Evolutionary conservation across 345 rosid species (phyloP), one percentile per base, ranked within the genome.

Genomic region (Lagerstroemia speciosa): DNA sequence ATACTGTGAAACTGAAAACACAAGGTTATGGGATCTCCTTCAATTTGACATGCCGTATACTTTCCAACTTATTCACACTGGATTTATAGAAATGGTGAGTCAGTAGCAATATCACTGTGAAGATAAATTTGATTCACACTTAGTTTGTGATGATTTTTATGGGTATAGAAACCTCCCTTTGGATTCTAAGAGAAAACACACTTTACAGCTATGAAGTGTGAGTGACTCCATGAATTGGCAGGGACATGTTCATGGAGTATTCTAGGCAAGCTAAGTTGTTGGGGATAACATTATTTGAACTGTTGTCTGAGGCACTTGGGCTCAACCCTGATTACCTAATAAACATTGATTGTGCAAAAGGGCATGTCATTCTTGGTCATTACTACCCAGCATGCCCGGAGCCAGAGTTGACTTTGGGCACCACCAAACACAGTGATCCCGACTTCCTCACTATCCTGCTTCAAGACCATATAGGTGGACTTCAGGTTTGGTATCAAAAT

Each of bases 301-400:
- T 88, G 65, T 64, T 88, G 7, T 84, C 93, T 0, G 90, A 86
- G 78, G 93, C 87, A 27, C 73, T 86, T 15, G 89, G 90, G 5
- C 68, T 88, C 66, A 46, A 72, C 7, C 74, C 80, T 9, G 53
- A 72, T 40, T 72, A 88, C 76, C 82, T 88, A 22, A 67, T 68
- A 8, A 81, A 75, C n/a, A 78, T 83, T 43, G 84, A 71, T 22
- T 84, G 86, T 41, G 64, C 71, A 0, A 78, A 78, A 40, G 86
- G 89, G 16, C 70, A 77, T 11, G 11, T 15, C n/a, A 36, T 83
- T 68, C 66, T 88, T 19, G n/a, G 80, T 53, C 87, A 86, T 72
- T 86, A 88, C 70, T 86, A 84, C 67, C 89, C 91, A 4, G 73
- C 83, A 0, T 88, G 91, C 68, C 94, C 91, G 0, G 80, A 83